These are phyloP conservation scores for Xerocomellus chrysenteron DNA, from an alignment of 768 basidiomycete genomes.

Conservation along the genomic window DNA sequence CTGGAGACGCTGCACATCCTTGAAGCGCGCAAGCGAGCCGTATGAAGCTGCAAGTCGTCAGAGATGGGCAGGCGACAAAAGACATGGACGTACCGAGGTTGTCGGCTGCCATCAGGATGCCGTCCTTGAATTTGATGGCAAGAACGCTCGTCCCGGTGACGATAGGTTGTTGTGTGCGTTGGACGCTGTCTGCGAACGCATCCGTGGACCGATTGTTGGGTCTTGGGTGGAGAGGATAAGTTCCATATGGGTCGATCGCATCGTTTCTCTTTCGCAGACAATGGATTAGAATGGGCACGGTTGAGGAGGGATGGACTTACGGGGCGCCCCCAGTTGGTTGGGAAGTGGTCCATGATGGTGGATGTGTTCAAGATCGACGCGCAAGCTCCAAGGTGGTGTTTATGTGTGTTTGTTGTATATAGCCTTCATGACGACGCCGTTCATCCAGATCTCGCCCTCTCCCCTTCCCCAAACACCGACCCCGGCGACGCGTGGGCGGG, in stretches of 20 bases:
- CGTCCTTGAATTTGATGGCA: slow-evolving; percentile 92
- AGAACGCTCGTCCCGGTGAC: slow-evolving; percentile 97
- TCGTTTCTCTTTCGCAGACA: slow-evolving; percentile 61
- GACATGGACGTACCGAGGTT: slow-evolving; percentile 69
- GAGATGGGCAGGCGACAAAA: background rate
- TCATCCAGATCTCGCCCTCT: slow-evolving; percentile 26
- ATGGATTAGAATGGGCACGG: background rate
- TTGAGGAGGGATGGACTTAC: slow-evolving; percentile 39
- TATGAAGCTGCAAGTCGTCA: slow-evolving; percentile 70
- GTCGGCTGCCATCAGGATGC: slow-evolving; percentile 98
- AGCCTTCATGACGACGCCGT: slow-evolving; percentile 23
- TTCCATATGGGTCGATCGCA: slow-evolving; percentile 69
- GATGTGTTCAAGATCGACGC: slow-evolving; percentile 13
- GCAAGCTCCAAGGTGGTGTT: slow-evolving; percentile 15
- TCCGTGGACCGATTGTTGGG: slow-evolving; percentile 50
- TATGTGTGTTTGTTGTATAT: slow-evolving; percentile 14
- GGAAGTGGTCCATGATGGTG: slow-evolving; percentile 75
- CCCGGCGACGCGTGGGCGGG: slow-evolving; percentile 25
- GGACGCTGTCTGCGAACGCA: slow-evolving; percentile 61
- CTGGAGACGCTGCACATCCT: slow-evolving; percentile 87
- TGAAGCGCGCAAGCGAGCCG: slow-evolving; percentile 95
- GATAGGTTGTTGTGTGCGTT: slow-evolving; percentile 89
- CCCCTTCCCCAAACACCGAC: slow-evolving; percentile 20
- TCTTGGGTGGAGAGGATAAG: slow-evolving; percentile 70
- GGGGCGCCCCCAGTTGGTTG: slow-evolving; percentile 80